phyloP scores from a whole-genome alignment of 345 rosid genomes.

The Populus davidiana region DNA sequence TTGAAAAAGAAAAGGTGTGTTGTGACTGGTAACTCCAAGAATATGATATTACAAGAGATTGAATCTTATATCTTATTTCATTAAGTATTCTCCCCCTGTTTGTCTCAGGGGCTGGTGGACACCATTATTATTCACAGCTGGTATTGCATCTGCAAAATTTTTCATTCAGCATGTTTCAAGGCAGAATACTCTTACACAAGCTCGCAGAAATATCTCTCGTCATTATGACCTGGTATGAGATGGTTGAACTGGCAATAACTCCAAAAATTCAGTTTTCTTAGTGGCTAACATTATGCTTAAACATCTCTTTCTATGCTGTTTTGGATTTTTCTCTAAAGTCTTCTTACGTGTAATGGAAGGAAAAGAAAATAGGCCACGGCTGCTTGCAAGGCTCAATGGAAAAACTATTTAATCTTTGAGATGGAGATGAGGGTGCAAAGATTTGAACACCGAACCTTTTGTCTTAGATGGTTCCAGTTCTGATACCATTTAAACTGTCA shows the following conservation, averaged over 20 bases:
- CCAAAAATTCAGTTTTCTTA: too few relatives aligned
- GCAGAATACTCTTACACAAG: constrained; percentile 80
- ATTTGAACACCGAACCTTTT: background rate
- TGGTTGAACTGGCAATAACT: too few relatives aligned
- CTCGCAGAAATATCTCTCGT: constrained; percentile 87
- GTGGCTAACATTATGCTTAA: background rate
- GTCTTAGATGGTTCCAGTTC: background rate
- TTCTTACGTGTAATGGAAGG: background rate
- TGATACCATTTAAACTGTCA: background rate
- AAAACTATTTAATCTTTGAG: too few relatives aligned
- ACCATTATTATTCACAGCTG: constrained; percentile 70
- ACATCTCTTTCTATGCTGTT: background rate
- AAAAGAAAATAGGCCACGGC: too few relatives aligned
- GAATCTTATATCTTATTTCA: background rate
- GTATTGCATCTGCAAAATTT: constrained; percentile 71
- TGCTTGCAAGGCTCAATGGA: background rate
- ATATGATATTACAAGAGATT: background rate
- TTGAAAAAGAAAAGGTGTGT: constrained; percentile 59
- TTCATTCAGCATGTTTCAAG: constrained; percentile 71
- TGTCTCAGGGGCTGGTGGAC: constrained; percentile 94
- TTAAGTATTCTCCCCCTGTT: background rate
- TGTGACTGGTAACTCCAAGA: background rate
- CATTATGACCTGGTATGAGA: constrained; percentile 83
- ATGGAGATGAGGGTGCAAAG: background rate
- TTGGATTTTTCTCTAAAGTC: background rate